Conservation (phyloP, 176 grass and related monocot genomes). For the Carex myosuroides region DNA sequence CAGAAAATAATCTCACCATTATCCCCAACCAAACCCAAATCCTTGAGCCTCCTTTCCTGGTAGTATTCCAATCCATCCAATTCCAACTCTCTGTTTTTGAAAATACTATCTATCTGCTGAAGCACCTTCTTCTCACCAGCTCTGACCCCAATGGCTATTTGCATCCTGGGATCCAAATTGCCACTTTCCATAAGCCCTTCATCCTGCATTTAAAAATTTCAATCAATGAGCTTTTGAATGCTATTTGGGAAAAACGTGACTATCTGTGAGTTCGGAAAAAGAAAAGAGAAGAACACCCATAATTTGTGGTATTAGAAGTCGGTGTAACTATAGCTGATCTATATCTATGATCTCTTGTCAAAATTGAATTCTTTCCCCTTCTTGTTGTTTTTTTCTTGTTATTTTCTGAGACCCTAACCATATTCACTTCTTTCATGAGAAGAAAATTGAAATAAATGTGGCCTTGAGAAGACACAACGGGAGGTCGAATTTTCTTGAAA, state of each 20-base stretch:
- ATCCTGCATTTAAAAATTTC: conserved; percentile 50
- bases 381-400: neutral
- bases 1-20: conserved; percentile 98
- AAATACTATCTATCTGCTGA: conserved; percentile 71
- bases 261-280: neutral
- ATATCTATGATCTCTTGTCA: neutral
- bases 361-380: neutral
- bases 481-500: no score
- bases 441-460: neutral
- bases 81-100: conserved; percentile 63
- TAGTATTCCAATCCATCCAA: conserved; percentile 90
- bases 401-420: neutral
- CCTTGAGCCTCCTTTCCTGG: conserved; percentile 87
- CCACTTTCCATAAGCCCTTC: conserved; percentile 48
- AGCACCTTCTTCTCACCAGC: conserved; percentile 82
- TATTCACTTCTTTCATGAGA: neutral
- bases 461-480: no score
- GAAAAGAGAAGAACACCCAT: neutral
- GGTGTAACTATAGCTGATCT: neutral
- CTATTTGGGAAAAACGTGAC: neutral
- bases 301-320: neutral
- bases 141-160: conserved; percentile 60
- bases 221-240: neutral
- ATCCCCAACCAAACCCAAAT: conserved; percentile 72
- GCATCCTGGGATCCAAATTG: conserved; percentile 43